Conservation (phyloP, 257 asterid species). For the Ballota nigra region DNA sequence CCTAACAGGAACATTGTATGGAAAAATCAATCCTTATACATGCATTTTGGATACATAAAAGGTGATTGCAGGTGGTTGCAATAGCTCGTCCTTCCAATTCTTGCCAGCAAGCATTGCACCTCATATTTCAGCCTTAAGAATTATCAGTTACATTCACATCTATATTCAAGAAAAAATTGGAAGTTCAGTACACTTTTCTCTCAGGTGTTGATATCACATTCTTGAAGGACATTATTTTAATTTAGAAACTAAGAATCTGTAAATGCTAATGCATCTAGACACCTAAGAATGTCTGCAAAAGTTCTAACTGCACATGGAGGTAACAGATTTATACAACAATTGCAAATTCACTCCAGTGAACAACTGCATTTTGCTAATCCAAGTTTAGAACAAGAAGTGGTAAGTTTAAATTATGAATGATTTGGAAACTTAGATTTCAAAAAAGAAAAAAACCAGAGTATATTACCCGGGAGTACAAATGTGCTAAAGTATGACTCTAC, state of each 20-base stretch:
- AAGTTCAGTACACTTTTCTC: not conserved
- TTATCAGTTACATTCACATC: constrained; percentile 3
- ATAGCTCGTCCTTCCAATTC: constrained; percentile 90
- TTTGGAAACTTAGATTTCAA: not conserved
- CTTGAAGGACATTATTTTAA: constrained; percentile 6
- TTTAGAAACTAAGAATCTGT: not conserved
- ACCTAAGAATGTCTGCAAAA: not conserved
- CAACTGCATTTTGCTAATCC: not conserved
- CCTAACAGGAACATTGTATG: not conserved
- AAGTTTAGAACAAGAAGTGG: not conserved
- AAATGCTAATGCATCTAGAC: not conserved
- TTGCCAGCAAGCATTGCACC: constrained; percentile 96
- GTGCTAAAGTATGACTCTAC: not conserved
- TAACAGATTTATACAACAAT: not conserved
- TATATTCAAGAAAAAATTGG: constrained; percentile 6
- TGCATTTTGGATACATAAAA: constrained; percentile 67
- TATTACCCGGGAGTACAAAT: not conserved
- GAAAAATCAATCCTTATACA: not conserved
- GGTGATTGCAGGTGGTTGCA: constrained; percentile 88
- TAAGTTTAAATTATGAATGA: not conserved
- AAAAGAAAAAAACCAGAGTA: not conserved
- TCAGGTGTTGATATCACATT: constrained; percentile 2
- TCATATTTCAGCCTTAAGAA: constrained; percentile 52
- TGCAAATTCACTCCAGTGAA: not conserved
- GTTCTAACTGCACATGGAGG: not conserved